These are phyloP conservation scores for Zymoseptoria ardabiliae DNA, from an alignment of 2,329 filamentous ascomycete species.

Conservation along the genomic window DNA sequence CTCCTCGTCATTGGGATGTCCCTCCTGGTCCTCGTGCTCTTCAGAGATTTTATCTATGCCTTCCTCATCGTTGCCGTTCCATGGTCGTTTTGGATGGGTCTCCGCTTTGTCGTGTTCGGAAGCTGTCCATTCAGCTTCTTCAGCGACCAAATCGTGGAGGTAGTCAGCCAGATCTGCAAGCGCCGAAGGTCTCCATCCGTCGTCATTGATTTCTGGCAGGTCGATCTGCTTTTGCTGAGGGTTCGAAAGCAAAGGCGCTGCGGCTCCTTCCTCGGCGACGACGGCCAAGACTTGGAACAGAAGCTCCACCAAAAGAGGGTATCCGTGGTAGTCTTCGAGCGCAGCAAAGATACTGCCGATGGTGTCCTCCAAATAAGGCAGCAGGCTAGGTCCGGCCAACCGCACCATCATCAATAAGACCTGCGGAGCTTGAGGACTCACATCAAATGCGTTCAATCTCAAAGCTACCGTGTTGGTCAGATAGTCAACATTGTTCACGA, in stretches of 20 bases:
- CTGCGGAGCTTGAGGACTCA: constrained; percentile 83
- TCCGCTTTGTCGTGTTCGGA: constrained; percentile 28
- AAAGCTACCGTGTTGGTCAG: constrained; percentile 88
- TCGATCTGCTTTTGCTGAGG: constrained; percentile 27
- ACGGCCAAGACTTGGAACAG: constrained; percentile 77
- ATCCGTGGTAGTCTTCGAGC: constrained; percentile 92
- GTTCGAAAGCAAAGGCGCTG: constrained; percentile 42
- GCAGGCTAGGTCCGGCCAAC: constrained; percentile 69
- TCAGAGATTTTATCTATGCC: constrained; percentile 16
- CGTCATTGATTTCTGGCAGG: not conserved
- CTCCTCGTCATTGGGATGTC: constrained; percentile 19
- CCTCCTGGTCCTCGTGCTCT: constrained; percentile 21
- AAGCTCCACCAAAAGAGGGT: constrained; percentile 74
- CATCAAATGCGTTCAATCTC: constrained; percentile 83
- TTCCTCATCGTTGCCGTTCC: constrained; percentile 30
- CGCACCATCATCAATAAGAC: constrained; percentile 92
- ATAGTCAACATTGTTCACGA: constrained; percentile 91
- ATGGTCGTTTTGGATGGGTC: constrained; percentile 22
- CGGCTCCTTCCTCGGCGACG: constrained; percentile 74
- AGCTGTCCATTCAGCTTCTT: constrained; percentile 14
- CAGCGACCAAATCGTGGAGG: constrained; percentile 11
- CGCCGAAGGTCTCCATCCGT: constrained; percentile 25
- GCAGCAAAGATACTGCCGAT: constrained; percentile 86
- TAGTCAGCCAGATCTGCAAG: constrained; percentile 39
- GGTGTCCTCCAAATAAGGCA: constrained; percentile 87